A percentile compares a stretch with the other conserved stretches of the same genome.
Conservation (phyloP, 202 grass and related monocot species). For the Musa balbisiana region DNA sequence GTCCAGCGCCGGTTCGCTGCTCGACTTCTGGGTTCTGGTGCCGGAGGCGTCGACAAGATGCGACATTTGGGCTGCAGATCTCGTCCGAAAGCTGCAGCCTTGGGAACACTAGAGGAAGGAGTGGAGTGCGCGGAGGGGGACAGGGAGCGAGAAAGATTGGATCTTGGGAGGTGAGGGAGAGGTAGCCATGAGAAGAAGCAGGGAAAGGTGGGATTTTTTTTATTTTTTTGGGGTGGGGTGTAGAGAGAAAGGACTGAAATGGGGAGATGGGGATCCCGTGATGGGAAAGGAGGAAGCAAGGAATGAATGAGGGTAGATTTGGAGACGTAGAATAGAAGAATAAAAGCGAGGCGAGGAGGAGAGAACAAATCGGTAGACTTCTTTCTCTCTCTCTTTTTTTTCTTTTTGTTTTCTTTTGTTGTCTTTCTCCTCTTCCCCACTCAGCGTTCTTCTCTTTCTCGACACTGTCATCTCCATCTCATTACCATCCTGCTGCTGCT, state of each 20-base stretch:
- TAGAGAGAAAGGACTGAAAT: conserved; percentile 11
- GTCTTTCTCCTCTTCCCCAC: background rate
- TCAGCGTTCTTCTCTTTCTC: background rate
- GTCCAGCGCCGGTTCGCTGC: conserved; percentile 29
- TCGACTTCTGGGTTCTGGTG: background rate
- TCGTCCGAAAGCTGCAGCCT: background rate
- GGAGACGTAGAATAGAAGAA: conserved; percentile 11
- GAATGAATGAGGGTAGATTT: conserved; percentile 56
- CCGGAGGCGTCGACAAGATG: conserved; percentile 29
- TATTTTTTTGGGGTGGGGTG: background rate
- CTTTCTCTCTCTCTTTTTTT: no score
- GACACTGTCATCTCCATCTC: background rate
- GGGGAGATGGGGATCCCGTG: conserved; percentile 29
- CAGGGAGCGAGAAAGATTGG: background rate
- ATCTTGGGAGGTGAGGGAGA: conserved; percentile 27
- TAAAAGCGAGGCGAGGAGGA: background rate
- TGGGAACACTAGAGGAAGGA: conserved; percentile 13
- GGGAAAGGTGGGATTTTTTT: background rate
- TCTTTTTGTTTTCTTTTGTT: background rate
- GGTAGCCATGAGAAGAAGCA: conserved; percentile 9
- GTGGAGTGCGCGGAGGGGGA: background rate
- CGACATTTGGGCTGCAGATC: conserved; percentile 38
- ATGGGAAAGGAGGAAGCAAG: conserved; percentile 29
- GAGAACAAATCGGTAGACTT: background rate
- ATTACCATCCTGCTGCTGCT: background rate